These are phyloP conservation scores for Cymbopogon citratus DNA, from an alignment of 176 grass and related monocot species.

Conservation along the genomic window DNA sequence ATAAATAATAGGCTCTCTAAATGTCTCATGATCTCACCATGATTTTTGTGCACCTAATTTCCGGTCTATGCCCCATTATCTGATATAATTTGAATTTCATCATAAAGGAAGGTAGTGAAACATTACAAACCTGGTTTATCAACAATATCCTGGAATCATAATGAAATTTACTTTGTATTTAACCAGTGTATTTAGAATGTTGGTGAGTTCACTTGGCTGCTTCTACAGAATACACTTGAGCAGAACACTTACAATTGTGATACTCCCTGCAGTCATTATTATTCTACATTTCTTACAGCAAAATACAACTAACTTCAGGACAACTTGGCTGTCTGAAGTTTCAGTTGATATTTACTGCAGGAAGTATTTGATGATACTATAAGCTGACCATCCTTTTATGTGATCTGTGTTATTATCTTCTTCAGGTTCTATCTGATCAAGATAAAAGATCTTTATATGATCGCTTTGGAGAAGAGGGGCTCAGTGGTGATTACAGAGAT, in stretches of 20 bases:
- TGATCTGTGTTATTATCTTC: slow-evolving; percentile 8
- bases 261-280: neutral
- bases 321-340: neutral
- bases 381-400: slow-evolving; percentile 3
- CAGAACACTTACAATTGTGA: neutral
- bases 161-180: neutral
- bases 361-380: slow-evolving; percentile 3
- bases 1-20: too few species aligned
- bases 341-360: neutral
- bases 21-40: neutral
- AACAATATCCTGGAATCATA: neutral
- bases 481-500: slow-evolving; percentile 34
- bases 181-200: neutral
- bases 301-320: neutral
- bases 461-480: slow-evolving; percentile 61
- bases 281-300: neutral
- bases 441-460: slow-evolving; percentile 89
- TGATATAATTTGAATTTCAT: neutral
- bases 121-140: neutral
- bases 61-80: neutral
- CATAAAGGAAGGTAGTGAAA: neutral
- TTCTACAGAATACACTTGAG: neutral
- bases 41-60: neutral
- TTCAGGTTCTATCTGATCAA: slow-evolving; percentile 81
- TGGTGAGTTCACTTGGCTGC: neutral